phyloP scores from a whole-genome alignment of 73 alveolate species.

The Vitrella brassicaformis region DNA sequence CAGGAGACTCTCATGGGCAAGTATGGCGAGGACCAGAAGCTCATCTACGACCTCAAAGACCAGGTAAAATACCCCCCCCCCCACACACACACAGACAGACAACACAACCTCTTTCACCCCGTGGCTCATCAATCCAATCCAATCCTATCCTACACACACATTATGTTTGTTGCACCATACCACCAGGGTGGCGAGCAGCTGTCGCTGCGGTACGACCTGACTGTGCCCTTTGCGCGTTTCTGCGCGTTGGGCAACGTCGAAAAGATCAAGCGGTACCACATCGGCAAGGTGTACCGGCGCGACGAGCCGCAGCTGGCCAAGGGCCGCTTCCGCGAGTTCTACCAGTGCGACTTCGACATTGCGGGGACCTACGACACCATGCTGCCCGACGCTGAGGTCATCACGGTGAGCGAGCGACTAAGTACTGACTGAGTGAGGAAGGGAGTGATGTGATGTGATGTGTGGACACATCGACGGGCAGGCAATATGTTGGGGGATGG shows the following conservation, averaged over 20 bases:
- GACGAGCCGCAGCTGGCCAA: slow-evolving; percentile 80
- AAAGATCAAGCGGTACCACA: slow-evolving; percentile 77
- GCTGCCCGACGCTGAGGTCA: slow-evolving; percentile 86
- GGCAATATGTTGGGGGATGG: too few species aligned
- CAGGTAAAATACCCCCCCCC: neutral
- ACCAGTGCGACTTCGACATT: slow-evolving; percentile 88
- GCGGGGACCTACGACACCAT: slow-evolving; percentile 67
- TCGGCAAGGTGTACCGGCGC: slow-evolving; percentile 90
- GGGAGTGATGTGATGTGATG: too few species aligned
- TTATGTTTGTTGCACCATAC: too few species aligned
- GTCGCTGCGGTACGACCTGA: slow-evolving; percentile 80
- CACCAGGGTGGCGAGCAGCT: slow-evolving; percentile 87
- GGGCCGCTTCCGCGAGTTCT: slow-evolving; percentile 89
- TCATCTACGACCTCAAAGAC: slow-evolving; percentile 79
- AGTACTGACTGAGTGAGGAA: too few species aligned
- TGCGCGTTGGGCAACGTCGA: slow-evolving; percentile 56
- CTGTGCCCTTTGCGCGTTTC: slow-evolving; percentile 88
- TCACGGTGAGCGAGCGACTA: too few species aligned
- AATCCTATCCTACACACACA: too few species aligned
- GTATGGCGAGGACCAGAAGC: slow-evolving; percentile 79
- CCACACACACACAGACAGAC: neutral
- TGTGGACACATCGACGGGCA: too few species aligned
- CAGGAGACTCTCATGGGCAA: too few species aligned
- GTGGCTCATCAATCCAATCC: too few species aligned
- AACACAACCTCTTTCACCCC: too few species aligned